Base-by-base conservation (phyloP, 2,329 filamentous ascomycete species). In the Claviceps pusilla region DNA sequence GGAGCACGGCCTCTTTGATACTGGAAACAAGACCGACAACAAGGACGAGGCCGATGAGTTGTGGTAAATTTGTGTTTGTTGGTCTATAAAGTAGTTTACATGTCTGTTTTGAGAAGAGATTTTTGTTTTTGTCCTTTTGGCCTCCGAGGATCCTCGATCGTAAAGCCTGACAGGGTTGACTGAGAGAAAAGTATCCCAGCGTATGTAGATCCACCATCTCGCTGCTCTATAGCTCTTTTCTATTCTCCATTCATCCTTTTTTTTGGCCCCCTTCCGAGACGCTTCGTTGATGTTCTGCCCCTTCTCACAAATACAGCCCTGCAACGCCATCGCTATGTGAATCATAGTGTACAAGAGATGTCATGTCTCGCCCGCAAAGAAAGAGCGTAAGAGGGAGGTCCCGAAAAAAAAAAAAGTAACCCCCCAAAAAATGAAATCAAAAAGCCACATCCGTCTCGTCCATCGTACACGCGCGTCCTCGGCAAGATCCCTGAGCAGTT, bases 251-350 rank as follows among this genome's bases (percentile, higher is more conserved):
- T 3, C 24, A 33, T 50, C 55, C 7, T 41, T 6, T 41, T 7
- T 16, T 41, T 16, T 3, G 19, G 19, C 19, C 19, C 19, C 19
- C 19, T 19, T 19, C 19, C 19, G 1, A 19, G 19, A 19, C 19
- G 19, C 19, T 19, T 19, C 19, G 19, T 19, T 19, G 19, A 19
- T 19, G 19, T 41, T 37, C 35, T 37, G 7, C 52, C 55, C 60
- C 57, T 59, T 57, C 58, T 58, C 55, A 54, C 60, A 60, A 61
- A 53, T 35, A 35, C 59, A 64, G 63, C 60, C 52, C 57, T 50
- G 57, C 57, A 64, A 72, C 70, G 70, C 70, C 70, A 66, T 71
- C 70, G 70, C 70, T 72, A 70, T 72, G 69, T 63, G 69, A 68
- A 66, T 61, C 59, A 51, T 69, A 65, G 63, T 67, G 63, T 71